Evolutionary conservation across 495 filamentous ascomycete species (phyloP).

Genomic region (Trichodelitschia bisporula): DNA sequence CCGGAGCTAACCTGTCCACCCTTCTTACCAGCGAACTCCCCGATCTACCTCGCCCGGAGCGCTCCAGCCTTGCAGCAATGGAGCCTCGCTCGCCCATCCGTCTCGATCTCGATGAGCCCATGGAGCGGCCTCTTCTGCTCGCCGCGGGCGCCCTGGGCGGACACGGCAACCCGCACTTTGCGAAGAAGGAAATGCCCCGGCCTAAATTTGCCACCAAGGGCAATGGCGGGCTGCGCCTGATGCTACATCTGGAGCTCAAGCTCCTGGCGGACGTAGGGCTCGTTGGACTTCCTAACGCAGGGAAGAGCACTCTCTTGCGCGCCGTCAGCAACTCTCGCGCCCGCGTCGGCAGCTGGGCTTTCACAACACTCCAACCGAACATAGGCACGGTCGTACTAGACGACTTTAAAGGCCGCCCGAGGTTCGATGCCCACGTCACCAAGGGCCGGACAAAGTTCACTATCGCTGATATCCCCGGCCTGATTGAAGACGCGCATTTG

Average conservation of each 20-base stretch:
- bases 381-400: conserved; percentile 90
- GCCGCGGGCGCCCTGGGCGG: conserved; percentile 74
- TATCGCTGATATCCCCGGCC: conserved; percentile 84
- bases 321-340: conserved; percentile 66
- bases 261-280: conserved; percentile 84
- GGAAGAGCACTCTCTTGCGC: conserved; percentile 80
- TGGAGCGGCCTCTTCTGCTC: conserved; percentile 67
- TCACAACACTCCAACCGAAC: conserved; percentile 82
- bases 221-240: conserved; percentile 48
- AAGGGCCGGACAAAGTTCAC: conserved; percentile 53
- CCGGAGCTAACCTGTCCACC: conserved; percentile 29
- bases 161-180: conserved; percentile 81
- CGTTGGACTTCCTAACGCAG: conserved; percentile 86
- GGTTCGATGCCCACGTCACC: conserved; percentile 14
- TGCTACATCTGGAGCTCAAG: conserved; percentile 78
- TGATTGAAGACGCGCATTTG: conserved; percentile 74
- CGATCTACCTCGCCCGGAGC: conserved; percentile 26
- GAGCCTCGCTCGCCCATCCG: conserved; percentile 48
- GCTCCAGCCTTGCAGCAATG: conserved; percentile 27
- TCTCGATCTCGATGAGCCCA: conserved; percentile 61
- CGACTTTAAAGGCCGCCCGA: conserved; percentile 44
- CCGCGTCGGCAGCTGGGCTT: conserved; percentile 84
- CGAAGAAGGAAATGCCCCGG: conserved; percentile 35
- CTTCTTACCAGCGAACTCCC: conserved; percentile 28
- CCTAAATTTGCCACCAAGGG: conserved; percentile 80